phyloP scores from a whole-genome alignment of 139 green algal species.

The Asterochloris erici region DNA sequence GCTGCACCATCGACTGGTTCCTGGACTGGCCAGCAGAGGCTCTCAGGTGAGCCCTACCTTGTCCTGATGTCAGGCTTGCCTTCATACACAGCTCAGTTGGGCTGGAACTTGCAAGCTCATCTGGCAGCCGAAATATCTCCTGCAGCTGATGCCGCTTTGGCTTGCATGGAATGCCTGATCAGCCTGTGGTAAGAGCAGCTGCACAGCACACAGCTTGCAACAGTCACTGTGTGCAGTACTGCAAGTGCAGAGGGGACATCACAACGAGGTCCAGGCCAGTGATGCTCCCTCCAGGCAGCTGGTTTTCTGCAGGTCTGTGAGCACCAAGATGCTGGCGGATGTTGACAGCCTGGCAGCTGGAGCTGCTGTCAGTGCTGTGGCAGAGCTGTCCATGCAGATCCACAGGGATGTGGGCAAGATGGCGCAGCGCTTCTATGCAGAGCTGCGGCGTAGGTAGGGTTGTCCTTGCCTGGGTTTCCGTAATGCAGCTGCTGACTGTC shows the following conservation, averaged over 20 bases:
- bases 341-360: conserved; percentile 18
- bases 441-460: conserved; percentile 45
- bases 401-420: conserved; percentile 52
- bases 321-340: conserved; percentile 41
- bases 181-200: too few relatives aligned
- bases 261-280: too few relatives aligned
- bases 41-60: background rate
- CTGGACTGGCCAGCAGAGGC: conserved; percentile 35
- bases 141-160: too few relatives aligned
- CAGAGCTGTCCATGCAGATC: conserved; percentile 46
- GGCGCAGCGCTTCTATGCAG: conserved; percentile 53
- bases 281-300: background rate
- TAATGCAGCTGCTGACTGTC: background rate
- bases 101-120: too few relatives aligned
- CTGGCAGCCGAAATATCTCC: too few relatives aligned
- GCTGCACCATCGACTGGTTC: conserved; percentile 87
- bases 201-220: too few relatives aligned
- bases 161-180: too few relatives aligned
- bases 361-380: conserved; percentile 9
- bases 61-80: too few relatives aligned
- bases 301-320: conserved; percentile 50
- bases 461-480: too few relatives aligned
- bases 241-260: too few relatives aligned
- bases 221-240: too few relatives aligned
- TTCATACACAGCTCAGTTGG: too few relatives aligned